Conservation (phyloP, 164 flowering plant genomes). For the Umbellularia californica region DNA sequence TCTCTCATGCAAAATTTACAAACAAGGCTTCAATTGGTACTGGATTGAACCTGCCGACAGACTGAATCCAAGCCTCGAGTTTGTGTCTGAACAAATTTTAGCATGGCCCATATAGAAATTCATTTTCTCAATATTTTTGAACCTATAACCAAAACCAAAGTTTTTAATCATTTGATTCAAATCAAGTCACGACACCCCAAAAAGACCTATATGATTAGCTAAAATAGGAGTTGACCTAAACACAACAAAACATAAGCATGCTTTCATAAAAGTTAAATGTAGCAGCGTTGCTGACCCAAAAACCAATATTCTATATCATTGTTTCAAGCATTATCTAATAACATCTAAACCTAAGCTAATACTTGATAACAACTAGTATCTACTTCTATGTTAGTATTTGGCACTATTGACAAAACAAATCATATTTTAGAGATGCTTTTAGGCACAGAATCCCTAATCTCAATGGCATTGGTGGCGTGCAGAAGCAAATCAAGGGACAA, state of each 20-base stretch:
- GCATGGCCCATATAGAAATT: too few relatives aligned
- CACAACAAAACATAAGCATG: background rate
- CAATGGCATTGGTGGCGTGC: background rate
- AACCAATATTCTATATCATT: background rate
- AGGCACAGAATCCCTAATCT: background rate
- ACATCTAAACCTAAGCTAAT: too few relatives aligned
- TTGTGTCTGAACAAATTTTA: too few relatives aligned
- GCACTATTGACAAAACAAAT: background rate
- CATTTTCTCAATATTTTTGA: background rate
- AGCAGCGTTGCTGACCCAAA: background rate
- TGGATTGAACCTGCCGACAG: too few relatives aligned
- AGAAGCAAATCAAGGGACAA: constrained; percentile 1
- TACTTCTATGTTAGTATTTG: background rate
- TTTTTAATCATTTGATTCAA: background rate
- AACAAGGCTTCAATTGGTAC: too few relatives aligned
- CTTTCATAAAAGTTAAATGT: too few relatives aligned
- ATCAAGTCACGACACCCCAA: background rate
- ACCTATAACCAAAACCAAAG: background rate
- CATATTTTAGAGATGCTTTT: background rate
- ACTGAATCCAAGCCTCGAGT: too few relatives aligned
- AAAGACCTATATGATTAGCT: background rate
- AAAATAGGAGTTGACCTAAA: background rate
- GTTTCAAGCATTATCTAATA: background rate
- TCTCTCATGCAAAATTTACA: too few relatives aligned
- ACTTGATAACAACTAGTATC: too few relatives aligned